These are phyloP conservation scores for Theobroma cacao DNA, from an alignment of 345 rosid genomes.

Conservation along the genomic window DNA sequence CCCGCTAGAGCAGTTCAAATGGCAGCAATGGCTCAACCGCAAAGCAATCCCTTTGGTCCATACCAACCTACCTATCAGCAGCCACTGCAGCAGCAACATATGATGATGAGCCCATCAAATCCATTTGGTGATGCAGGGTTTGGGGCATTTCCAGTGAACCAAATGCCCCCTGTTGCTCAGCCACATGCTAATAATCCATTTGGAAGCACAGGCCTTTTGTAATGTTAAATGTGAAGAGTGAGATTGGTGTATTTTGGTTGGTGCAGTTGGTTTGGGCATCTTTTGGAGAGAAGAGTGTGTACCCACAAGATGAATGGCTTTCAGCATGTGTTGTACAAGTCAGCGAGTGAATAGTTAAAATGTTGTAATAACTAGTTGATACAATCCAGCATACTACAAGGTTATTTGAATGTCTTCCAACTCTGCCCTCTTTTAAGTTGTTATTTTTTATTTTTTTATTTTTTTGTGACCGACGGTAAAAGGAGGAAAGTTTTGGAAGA, in stretches of 20 bases:
- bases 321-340: conserved; percentile 35
- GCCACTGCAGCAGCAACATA: conserved; percentile 44
- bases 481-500: no score
- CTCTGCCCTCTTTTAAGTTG: background rate
- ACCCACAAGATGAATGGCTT: conserved; percentile 23
- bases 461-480: no score
- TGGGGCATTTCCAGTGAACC: conserved; percentile 36
- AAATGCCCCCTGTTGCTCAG: conserved; percentile 25
- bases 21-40: conserved; percentile 52
- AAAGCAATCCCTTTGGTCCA: conserved; percentile 65
- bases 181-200: conserved; percentile 71
- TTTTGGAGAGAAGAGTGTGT: conserved; percentile 13
- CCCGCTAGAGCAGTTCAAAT: conserved; percentile 57
- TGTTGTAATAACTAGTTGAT: conserved; percentile 15
- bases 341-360: conserved; percentile 13
- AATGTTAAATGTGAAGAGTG: conserved; percentile 15
- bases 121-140: conserved; percentile 77
- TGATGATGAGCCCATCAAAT: conserved; percentile 51
- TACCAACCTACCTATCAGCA: conserved; percentile 55
- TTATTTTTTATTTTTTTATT: no score
- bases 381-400: conserved; percentile 4
- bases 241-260: conserved; percentile 9
- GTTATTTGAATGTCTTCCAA: background rate
- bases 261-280: conserved; percentile 19
- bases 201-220: conserved; percentile 72